phyloP scores from a whole-genome alignment of 2,329 filamentous ascomycete genomes.

The Juglanconis oblonga region DNA sequence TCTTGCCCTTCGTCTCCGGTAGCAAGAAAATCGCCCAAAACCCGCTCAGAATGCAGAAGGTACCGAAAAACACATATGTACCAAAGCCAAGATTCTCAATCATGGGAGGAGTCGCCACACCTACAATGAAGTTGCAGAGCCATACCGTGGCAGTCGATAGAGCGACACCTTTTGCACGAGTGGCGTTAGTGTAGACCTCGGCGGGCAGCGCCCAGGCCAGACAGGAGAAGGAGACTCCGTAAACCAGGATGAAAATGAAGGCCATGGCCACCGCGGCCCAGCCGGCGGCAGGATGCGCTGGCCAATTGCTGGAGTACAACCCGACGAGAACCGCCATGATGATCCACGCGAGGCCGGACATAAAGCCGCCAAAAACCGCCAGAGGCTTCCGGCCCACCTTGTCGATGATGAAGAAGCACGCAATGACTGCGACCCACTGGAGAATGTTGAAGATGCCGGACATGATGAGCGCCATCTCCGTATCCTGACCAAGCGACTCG shows the following conservation, averaged over 20 bases:
- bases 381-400: constrained; percentile 42
- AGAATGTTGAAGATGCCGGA: constrained; percentile 36
- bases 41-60: constrained; percentile 54
- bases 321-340: constrained; percentile 52
- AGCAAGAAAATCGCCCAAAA: constrained; percentile 28
- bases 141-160: constrained; percentile 59
- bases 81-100: constrained; percentile 48
- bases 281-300: constrained; percentile 42
- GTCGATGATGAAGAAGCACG: constrained; percentile 46
- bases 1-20: constrained; percentile 56
- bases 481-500: constrained; percentile 13
- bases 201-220: constrained; percentile 40
- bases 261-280: constrained; percentile 50
- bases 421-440: constrained; percentile 46
- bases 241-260: constrained; percentile 9
- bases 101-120: constrained; percentile 57
- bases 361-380: constrained; percentile 43
- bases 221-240: constrained; percentile 17
- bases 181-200: constrained; percentile 61
- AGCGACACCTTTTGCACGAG: constrained; percentile 62
- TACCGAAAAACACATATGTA: constrained; percentile 58
- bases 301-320: constrained; percentile 45
- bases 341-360: constrained; percentile 47
- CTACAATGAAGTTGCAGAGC: constrained; percentile 61
- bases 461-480: constrained; percentile 11